Evolutionary conservation across 129 eudicot genomes (phyloP), one percentile per base, ranked within the genome.

Genomic region (Cynara cardunculus): DNA sequence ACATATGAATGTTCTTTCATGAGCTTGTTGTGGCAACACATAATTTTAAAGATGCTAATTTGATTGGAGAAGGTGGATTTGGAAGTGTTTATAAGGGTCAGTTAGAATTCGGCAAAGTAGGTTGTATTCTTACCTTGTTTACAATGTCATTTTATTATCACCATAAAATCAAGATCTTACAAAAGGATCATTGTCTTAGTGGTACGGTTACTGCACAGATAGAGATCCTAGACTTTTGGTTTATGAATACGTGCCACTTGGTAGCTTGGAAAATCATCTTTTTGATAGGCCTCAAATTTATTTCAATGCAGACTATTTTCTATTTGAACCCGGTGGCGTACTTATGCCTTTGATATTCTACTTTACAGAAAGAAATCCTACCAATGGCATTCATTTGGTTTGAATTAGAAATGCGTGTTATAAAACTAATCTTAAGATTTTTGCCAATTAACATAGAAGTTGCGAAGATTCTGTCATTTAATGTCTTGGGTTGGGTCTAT

Each of bases 201-300:
- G n/a, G n/a, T n/a, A n/a, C n/a, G 98, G 98, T 37, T 94, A 90
- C 76, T 94, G 98, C 81, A 78, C 97, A 10, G 98, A 94, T 69
- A 96, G 96, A 28, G 96, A 91, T 81, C 97, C 90, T 53, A 84
- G 98, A 39, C 89, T 94, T 46, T 78, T 94, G 81, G 97, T 94
- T 68, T 94, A 94, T 69, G 97, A 94, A 79, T 91, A 87, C 87
- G 91, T 94, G 97, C 89, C 93, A 4, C 69, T 75, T 83, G 98
- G 98, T 18, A 94, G 97, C 89, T 80, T 94, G 81, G 96, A 92
- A 83, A 78, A 87, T 85, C 98, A 90, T 84, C 96, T 94, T 27
- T 94, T 90, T 84, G 97, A 97, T 94, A 91, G 1, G 76, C 24
- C 22, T 77, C 37, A 31, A 4, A 19, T 56, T 10, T 69, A 1